Evolutionary conservation across 495 filamentous ascomycete genomes (phyloP).

Genomic region (Melanomma pulvis-pyrius): DNA sequence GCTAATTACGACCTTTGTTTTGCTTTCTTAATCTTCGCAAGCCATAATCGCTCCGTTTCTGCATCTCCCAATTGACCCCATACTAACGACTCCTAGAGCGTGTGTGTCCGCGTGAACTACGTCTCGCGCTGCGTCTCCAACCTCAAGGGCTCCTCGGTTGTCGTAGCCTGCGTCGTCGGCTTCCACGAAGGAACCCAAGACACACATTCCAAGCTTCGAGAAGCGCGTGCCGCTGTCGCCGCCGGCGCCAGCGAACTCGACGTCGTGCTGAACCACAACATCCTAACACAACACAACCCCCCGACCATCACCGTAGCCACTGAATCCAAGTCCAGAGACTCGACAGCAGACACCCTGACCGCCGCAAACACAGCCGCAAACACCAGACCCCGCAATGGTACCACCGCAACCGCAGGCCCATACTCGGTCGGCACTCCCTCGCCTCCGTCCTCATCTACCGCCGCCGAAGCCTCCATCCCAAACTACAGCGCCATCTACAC

Average conservation of each 20-base stretch:
- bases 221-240: slow-evolving; percentile 52
- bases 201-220: slow-evolving; percentile 53
- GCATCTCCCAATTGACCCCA: neutral
- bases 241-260: slow-evolving; percentile 67
- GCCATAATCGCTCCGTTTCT: neutral
- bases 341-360: slow-evolving; percentile 24
- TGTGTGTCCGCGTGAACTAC: slow-evolving; percentile 60
- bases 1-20: no score
- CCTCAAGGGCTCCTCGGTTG: slow-evolving; percentile 54
- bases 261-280: slow-evolving; percentile 65
- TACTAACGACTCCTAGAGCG: slow-evolving; percentile 46
- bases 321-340: slow-evolving; percentile 5
- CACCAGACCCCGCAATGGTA: slow-evolving; percentile 16
- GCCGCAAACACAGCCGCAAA: slow-evolving; percentile 31
- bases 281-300: slow-evolving; percentile 47
- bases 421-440: slow-evolving; percentile 20
- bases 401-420: slow-evolving; percentile 20
- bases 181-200: slow-evolving; percentile 67
- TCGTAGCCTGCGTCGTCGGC: slow-evolving; percentile 66
- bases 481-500: slow-evolving; percentile 57
- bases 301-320: neutral
- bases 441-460: neutral
- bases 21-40: no score
- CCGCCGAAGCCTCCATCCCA: slow-evolving; percentile 2
- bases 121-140: slow-evolving; percentile 58